Evolutionary conservation across 441 rosid species (phyloP).

Genomic region (Monsonia emarginata): DNA sequence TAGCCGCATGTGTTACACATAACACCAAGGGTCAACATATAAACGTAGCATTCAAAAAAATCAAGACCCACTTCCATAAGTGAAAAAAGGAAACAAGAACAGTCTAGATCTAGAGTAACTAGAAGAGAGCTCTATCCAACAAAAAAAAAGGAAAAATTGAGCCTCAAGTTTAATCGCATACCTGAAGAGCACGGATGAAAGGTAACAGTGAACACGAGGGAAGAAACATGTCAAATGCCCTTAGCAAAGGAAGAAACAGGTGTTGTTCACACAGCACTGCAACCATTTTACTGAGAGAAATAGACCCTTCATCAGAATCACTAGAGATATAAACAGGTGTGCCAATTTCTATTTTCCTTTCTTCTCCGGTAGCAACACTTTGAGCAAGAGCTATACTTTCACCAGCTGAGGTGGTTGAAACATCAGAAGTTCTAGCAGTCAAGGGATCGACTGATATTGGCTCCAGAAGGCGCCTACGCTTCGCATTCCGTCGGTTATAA

Average conservation of each 20-base stretch:
- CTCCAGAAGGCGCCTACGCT: constrained; percentile 83
- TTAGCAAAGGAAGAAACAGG: constrained; percentile 82
- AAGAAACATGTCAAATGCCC: constrained; percentile 97
- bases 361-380: constrained; percentile 34
- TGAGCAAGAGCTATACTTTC: constrained; percentile 26
- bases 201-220: constrained; percentile 89
- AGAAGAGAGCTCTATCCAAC: constrained; percentile 4
- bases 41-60: neutral
- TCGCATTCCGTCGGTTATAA: constrained; percentile 73
- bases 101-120: constrained; percentile 1
- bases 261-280: constrained; percentile 91
- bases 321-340: constrained; percentile 33
- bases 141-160: constrained; percentile 17
- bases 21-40: neutral
- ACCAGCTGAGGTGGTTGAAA: constrained; percentile 27
- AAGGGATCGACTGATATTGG: constrained; percentile 33
- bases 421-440: constrained; percentile 27
- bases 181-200: constrained; percentile 98
- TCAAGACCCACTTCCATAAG: neutral
- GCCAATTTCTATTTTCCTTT: constrained; percentile 33
- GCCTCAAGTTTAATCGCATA: constrained; percentile 27
- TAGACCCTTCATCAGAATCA: constrained; percentile 55
- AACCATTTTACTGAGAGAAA: constrained; percentile 77
- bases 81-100: neutral
- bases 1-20: neutral